Base-by-base conservation (phyloP, 768 basidiomycete genomes). In the Macrolepiota albuminosa region DNA sequence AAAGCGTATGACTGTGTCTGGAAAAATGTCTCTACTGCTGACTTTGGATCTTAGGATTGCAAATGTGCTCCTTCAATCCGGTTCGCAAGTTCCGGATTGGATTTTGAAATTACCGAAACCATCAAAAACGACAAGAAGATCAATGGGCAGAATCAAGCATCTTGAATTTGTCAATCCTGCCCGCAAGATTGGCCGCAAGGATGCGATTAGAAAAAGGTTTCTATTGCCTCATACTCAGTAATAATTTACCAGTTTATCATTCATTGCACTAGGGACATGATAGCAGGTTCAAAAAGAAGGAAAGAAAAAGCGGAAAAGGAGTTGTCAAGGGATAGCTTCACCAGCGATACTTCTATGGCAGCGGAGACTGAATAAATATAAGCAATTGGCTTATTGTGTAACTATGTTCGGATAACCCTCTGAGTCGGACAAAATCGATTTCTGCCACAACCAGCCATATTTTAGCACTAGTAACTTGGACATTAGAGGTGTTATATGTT, bases 41-140 rank as follows among this genome's bases (percentile, higher is more conserved):
- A 63, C 36, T 56, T 8, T 51, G 8, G 14, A n/a, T 45, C 47
- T 31, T 63, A 96, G 93, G 51, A 91, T 98, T 70, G 96, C 95
- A 54, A 98, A 98, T 70, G 92, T 98, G n/a, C 83, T 98, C 61
- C 78, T 91, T 24, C 89, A 95, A 68, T 95, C 95, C 0, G 95
- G 96, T 4, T 96, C 91, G 59, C 74, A 81, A 2, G 95, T 97
- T 0, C 93, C 95, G 1, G 91, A 94, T 26, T 99, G 95, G 92
- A 98, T 98, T 63, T 71, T 91, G n/a, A 89, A 90, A 64, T 80
- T 99, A n/a, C 90, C 90, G 24, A 95, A 92, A 70, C 95, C 96
- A 0, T 91, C 91, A 1, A 96, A 93, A 73, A 81, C 94, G 78
- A 89, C 90, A 74, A 87, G 89, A 63, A 85, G 81, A 66, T 78